Conservation (phyloP, 768 basidiomycete genomes). For the Mycena amicta region DNA sequence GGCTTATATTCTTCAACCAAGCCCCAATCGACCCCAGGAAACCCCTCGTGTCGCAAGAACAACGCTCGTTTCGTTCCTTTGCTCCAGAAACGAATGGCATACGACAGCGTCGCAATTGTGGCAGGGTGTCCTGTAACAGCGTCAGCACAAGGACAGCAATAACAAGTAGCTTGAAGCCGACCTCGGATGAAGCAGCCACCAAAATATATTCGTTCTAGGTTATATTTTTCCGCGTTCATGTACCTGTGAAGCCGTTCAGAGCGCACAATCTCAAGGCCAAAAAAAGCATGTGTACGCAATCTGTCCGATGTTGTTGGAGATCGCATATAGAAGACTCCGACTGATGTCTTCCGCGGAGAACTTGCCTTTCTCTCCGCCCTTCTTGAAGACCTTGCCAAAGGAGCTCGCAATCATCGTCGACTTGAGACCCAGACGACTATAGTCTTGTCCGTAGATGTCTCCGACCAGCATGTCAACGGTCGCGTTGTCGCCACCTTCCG, state of each 20-base stretch:
- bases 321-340: conserved; percentile 89
- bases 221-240: conserved; percentile 99
- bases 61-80: conserved; percentile 95
- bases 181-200: conserved; percentile 99
- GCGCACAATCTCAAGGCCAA: not conserved
- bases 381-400: conserved; percentile 98
- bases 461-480: conserved; percentile 98
- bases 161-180: conserved; percentile 41
- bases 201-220: conserved; percentile 96
- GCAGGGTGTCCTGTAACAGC: conserved; percentile 81
- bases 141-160: conserved; percentile 6
- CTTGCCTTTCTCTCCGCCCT: conserved; percentile 73
- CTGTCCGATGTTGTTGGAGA: conserved; percentile 99
- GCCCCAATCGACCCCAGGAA: conserved; percentile 51
- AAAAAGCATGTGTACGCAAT: conserved; percentile 79
- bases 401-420: conserved; percentile 98
- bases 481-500: conserved; percentile 92
- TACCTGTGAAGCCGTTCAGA: conserved; percentile 54
- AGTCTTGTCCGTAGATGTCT: conserved; percentile 99
- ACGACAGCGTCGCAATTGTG: conserved; percentile 95
- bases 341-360: conserved; percentile 94
- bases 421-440: conserved; percentile 91
- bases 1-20: not conserved
- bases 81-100: conserved; percentile 99
- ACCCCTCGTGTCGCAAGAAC: conserved; percentile 97